A percentile compares a stretch with the other conserved stretches of the same genome.
Evolutionary conservation across 768 basidiomycete genomes (phyloP).

Genomic region (Hemileccinum rubropunctum): DNA sequence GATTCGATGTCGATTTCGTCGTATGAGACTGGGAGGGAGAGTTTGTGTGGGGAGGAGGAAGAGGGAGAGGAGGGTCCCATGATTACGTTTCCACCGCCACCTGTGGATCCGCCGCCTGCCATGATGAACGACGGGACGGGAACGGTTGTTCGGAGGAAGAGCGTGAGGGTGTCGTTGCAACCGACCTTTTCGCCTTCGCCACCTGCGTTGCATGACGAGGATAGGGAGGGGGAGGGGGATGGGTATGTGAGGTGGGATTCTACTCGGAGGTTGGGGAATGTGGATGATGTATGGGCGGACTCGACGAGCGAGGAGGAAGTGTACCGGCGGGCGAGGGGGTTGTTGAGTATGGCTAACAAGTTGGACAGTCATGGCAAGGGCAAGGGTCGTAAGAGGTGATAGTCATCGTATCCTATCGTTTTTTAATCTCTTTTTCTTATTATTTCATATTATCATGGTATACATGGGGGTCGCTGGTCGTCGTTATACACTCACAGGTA

Average conservation of each 20-base stretch:
- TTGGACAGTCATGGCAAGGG: slow-evolving; percentile 36
- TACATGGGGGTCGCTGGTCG: too few relatives aligned
- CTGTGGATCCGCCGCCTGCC: slow-evolving; percentile 6
- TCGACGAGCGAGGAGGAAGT: slow-evolving; percentile 74
- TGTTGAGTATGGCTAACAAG: slow-evolving; percentile 40
- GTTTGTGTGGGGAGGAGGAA: slow-evolving; percentile 32
- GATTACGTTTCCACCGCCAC: slow-evolving; percentile 15
- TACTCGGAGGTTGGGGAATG: slow-evolving; percentile 25
- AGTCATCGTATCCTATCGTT: too few relatives aligned
- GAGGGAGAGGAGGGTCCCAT: not conserved
- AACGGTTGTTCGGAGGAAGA: slow-evolving; percentile 47
- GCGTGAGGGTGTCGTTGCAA: slow-evolving; percentile 73
- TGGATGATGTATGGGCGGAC: slow-evolving; percentile 63
- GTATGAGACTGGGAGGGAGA: slow-evolving; percentile 66
- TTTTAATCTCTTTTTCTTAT: too few relatives aligned
- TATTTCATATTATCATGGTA: too few relatives aligned
- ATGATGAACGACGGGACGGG: not conserved
- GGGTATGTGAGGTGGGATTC: not conserved
- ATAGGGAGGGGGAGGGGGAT: slow-evolving; percentile 20
- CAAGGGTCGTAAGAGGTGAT: slow-evolving; percentile 5
- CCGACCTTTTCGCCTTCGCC: slow-evolving; percentile 76
- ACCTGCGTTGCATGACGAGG: slow-evolving; percentile 58
- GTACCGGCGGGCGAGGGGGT: slow-evolving; percentile 54
- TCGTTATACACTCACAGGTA: too few relatives aligned
- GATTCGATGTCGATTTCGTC: slow-evolving; percentile 45